Base-by-base conservation (phyloP, 805 yeast genomes). In the Pichia californica region DNA sequence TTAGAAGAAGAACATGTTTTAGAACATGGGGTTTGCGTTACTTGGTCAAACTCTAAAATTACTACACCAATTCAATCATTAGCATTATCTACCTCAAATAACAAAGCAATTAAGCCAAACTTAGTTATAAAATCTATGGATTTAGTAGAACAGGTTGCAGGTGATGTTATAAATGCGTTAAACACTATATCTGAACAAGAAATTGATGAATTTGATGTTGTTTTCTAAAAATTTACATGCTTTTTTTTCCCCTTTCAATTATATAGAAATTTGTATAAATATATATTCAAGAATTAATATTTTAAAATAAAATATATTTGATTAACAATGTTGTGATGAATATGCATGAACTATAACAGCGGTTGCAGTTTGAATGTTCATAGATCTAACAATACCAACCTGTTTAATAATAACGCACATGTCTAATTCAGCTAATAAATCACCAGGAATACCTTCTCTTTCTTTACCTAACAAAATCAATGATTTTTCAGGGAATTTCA, bases 341-440 rank as follows among this genome's bases (percentile, higher is more conserved):
- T 91, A 89, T 0, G 96, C 93, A 62, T 89, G 95, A 7, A 88
- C 96, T 40, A 89, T 77, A 18, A 89, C 88, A 0, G 97, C 98
- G 0, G 97, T 81, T 1, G 97, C 98, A 0, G 97, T 89, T 65
- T 89, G 98, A 48, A 89, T 89, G 57, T 89, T 89, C 98, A 89
- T 89, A 1, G 96, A 88, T 52, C 98, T 72, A 32, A 91, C 79
- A 15, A 89, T 88, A 14, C 98, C 98, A 32, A 79, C 81, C 59
- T 89, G 98, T 57, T 88, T 86, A 53, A 89, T 89, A 56, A 89
- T 96, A 32, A 91, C 78, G 59, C 96, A 89, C 52, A 81, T 68
- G 57, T 89, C 97, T 27, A 91, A 67, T 55, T 85, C 91, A 0
- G 86, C 82, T 43, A 89, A 66, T 23, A 89, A 64, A 31, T 82